These are phyloP conservation scores for Lagerstroemia speciosa DNA, from an alignment of 345 rosid species.

Conservation along the genomic window DNA sequence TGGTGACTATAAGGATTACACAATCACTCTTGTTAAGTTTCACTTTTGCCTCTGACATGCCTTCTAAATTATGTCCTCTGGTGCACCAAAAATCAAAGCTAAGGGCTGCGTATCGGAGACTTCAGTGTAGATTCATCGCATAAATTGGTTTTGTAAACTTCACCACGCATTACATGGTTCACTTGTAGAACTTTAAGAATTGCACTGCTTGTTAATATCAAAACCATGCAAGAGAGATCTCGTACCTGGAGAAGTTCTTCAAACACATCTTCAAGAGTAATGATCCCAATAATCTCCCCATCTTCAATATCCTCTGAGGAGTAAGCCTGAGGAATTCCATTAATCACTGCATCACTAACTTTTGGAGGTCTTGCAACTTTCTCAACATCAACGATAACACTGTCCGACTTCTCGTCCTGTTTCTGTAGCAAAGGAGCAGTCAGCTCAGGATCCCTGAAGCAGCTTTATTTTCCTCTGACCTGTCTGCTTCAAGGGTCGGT, in stretches of 20 bases:
- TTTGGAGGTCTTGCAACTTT: slow-evolving; percentile 28
- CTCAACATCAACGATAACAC: slow-evolving; percentile 55
- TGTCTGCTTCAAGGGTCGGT: slow-evolving; percentile 28
- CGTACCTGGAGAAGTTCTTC: slow-evolving; percentile 87
- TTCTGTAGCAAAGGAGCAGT: slow-evolving; percentile 56
- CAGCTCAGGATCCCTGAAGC: slow-evolving; percentile 30
- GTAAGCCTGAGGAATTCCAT: slow-evolving; percentile 29
- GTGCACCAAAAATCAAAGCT: not conserved
- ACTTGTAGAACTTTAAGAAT: slow-evolving; percentile 9
- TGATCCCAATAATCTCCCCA: slow-evolving; percentile 89
- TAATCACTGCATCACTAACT: slow-evolving; percentile 23
- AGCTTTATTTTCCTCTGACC: slow-evolving; percentile 27
- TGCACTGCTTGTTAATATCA: not conserved
- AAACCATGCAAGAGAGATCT: not conserved
- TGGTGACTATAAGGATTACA: not conserved
- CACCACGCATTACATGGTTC: too few species aligned
- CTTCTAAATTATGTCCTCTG: not conserved
- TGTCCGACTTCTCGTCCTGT: slow-evolving; percentile 44
- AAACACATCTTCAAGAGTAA: slow-evolving; percentile 93
- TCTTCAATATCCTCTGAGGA: slow-evolving; percentile 71
- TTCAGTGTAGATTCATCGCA: not conserved
- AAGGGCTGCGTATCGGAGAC: not conserved
- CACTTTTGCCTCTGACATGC: not conserved
- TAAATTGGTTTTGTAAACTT: too few species aligned
- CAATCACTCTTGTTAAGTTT: not conserved